These are phyloP conservation scores for Eragrostis tef DNA, from an alignment of 202 grass and related monocot species.

Conservation along the genomic window DNA sequence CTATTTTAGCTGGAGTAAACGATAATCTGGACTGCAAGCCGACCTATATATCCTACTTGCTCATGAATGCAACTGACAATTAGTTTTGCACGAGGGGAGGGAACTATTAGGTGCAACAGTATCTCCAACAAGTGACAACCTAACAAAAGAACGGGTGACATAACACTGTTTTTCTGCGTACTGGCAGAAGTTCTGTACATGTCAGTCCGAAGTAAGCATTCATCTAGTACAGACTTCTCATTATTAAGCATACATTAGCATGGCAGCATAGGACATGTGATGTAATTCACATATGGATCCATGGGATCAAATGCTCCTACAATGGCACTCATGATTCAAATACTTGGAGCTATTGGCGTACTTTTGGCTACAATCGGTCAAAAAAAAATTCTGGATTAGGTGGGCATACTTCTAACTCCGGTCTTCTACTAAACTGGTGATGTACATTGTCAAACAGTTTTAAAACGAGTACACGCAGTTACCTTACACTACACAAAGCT, in stretches of 20 bases:
- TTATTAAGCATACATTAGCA: not conserved
- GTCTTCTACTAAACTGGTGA: not conserved
- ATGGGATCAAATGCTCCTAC: not conserved
- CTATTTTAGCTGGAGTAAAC: conserved; percentile 19
- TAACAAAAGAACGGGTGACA: conserved; percentile 27
- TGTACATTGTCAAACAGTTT: conserved; percentile 14
- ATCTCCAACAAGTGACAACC: conserved; percentile 33
- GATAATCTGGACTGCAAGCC: conserved; percentile 37
- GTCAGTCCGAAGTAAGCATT: not conserved
- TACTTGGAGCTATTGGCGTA: conserved; percentile 20
- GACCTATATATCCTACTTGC: conserved; percentile 38
- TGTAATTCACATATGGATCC: conserved; percentile 13
- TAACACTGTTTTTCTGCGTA: conserved; percentile 29
- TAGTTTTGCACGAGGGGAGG: conserved; percentile 23
- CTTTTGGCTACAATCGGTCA: not conserved
- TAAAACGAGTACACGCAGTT: not conserved
- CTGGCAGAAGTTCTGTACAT: conserved; percentile 17
- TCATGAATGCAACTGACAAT: conserved; percentile 42
- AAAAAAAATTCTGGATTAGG: not conserved
- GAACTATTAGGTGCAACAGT: conserved; percentile 22
- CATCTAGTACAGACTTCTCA: not conserved
- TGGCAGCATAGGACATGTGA: not conserved
- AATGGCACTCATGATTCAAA: not conserved
- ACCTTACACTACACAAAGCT: conserved; percentile 8
- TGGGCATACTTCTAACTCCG: not conserved